Conservation (phyloP, 148 eudicot genomes). For the Rhododendron simsii region DNA sequence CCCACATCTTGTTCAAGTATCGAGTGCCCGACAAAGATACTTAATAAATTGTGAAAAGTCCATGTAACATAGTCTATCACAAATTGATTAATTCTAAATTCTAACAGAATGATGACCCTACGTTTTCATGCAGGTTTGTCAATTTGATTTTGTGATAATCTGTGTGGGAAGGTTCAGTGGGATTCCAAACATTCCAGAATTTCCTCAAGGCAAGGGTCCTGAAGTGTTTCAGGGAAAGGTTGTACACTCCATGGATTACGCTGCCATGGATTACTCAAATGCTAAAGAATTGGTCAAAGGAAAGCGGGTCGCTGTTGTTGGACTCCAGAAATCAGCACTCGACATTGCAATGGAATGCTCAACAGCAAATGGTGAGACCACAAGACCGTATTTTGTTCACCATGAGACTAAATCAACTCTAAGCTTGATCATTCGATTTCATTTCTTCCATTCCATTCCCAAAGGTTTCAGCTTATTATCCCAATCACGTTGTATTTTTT, state of each 20-base stretch:
- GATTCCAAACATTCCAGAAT: conserved; percentile 58
- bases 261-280: conserved; percentile 28
- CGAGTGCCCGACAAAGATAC: background rate
- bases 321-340: conserved; percentile 58
- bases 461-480: background rate
- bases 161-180: conserved; percentile 60
- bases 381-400: background rate
- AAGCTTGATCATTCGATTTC: background rate
- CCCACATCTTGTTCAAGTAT: background rate
- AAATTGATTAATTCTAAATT: background rate
- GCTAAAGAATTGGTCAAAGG: conserved; percentile 43
- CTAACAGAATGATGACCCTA: background rate
- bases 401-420: background rate
- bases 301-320: conserved; percentile 55
- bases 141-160: conserved; percentile 47
- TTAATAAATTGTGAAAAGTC: background rate
- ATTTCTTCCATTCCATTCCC: background rate
- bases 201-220: conserved; percentile 46
- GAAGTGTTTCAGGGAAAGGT: conserved; percentile 55
- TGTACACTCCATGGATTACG: conserved; percentile 62
- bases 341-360: conserved; percentile 66
- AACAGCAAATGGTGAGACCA: conserved; percentile 33
- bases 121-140: conserved; percentile 23
- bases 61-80: background rate
- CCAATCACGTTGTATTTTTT: background rate